phyloP scores from a whole-genome alignment of 225 moss, liverwort and hornwort species.

The Marchantia paleacea region DNA sequence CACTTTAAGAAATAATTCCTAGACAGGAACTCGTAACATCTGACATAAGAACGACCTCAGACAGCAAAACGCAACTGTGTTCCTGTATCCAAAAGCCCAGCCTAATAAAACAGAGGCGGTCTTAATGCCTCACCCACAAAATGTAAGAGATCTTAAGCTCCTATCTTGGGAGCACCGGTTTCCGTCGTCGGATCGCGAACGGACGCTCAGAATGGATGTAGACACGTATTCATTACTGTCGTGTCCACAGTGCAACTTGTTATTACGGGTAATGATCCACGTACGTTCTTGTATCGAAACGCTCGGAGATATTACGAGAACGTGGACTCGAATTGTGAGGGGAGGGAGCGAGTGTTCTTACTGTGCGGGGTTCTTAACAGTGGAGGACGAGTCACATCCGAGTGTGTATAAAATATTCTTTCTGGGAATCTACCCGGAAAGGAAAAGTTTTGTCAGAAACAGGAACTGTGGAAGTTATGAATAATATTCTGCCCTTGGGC shows the following conservation, averaged over 20 bases:
- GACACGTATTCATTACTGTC: background rate
- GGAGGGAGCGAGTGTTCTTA: background rate
- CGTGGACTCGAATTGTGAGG: background rate
- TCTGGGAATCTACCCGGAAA: background rate
- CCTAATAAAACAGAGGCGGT: background rate
- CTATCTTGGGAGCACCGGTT: too few species aligned
- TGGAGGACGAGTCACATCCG: background rate
- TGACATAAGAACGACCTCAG: background rate
- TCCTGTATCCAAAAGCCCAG: background rate
- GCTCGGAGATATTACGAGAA: background rate
- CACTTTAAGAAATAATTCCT: background rate
- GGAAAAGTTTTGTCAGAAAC: slow-evolving; percentile 2
- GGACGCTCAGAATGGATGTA: background rate
- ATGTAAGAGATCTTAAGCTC: too few species aligned
- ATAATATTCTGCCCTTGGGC: background rate
- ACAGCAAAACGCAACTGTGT: background rate
- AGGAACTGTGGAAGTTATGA: background rate
- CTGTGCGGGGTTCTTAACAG: background rate
- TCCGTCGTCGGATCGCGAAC: background rate
- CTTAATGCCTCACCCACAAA: background rate
- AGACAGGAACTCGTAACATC: background rate
- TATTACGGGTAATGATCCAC: background rate
- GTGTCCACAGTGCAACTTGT: background rate
- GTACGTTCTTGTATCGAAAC: background rate
- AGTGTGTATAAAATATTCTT: background rate